phyloP scores from a whole-genome alignment of 768 basidiomycete genomes.

The Agaricus subrufescens region DNA sequence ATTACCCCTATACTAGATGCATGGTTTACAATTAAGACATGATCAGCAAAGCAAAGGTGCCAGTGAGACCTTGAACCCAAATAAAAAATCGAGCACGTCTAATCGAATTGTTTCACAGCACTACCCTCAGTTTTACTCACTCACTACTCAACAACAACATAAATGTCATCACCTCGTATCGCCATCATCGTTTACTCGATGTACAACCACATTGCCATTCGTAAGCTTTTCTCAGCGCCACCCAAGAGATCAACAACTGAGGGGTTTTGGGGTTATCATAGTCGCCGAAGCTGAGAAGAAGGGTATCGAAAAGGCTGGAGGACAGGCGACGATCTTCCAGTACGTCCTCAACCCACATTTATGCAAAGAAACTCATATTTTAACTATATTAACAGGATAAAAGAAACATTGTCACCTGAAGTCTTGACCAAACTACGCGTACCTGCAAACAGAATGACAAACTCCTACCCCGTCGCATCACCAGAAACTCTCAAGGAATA shows the following conservation, averaged over 20 bases:
- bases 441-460: not conserved
- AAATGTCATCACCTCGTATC: conserved; percentile 46
- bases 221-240: not conserved
- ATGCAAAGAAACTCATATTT: too few relatives aligned
- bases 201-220: conserved; percentile 64
- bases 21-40: too few relatives aligned
- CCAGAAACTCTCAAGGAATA: conserved; percentile 43
- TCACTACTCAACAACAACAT: conserved; percentile 21
- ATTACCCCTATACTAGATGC: too few relatives aligned
- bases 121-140: not conserved
- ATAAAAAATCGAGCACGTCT: too few relatives aligned
- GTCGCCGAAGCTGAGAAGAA: conserved; percentile 38
- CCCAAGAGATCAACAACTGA: not conserved
- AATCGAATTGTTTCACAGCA: not conserved
- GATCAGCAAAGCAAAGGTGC: too few relatives aligned
- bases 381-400: conserved; percentile 31
- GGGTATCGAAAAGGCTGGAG: conserved; percentile 33
- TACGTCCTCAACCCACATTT: conserved; percentile 14
- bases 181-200: conserved; percentile 75
- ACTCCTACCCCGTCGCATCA: conserved; percentile 47
- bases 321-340: conserved; percentile 37
- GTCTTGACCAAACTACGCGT: conserved; percentile 50
- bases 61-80: too few relatives aligned
- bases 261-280: conserved; percentile 15
- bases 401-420: conserved; percentile 60